Base-by-base conservation (phyloP, 768 basidiomycete genomes). In the Boletus subcaerulescens region DNA sequence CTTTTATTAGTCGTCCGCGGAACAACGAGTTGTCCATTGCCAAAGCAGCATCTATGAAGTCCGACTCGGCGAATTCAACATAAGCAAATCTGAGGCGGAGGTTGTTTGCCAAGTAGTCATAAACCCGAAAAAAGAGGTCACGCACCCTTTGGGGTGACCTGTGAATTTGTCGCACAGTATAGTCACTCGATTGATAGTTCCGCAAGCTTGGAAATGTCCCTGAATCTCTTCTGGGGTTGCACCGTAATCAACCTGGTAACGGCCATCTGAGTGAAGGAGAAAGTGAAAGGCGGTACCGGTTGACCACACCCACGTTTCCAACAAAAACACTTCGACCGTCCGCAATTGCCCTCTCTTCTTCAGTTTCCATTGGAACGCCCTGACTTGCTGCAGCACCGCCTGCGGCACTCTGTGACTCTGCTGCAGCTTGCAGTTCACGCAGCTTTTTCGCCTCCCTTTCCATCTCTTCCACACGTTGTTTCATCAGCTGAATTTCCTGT, bases 111-210 rank as follows among this genome's bases (percentile, higher is more conserved):
- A 45, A 22, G 53, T 39, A 32, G 46, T 56, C 46, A 33, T 39
- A 15, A 56, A 50, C 26, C 26, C 31, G 5, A 45, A 26, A 76
- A 53, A 41, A 47, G 36, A 53, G 24, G 46, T 18, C 57, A 57
- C 66, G 32, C 60, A 94, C 94, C 97, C 97, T 84, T 98, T 98
- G 45, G 97, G 96, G 75, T 98, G 95, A 45, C 97, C 97, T 22
- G 96, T 98, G 73, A 96, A 98, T 76, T 98, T 98, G 82, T 99
- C 97, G 73, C 96, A 98, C 29, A 99, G 85, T 66, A 99, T 99
- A 1, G 97, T 99, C 41, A 99, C 94, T 64, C 97, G 85, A 76
- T 99, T 99, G 73, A 99, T 99, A 15, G 91, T 93, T 7, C 97
- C 97, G 67, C 95, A 98, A 15, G 95, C 87, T 70, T 94, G 91